A percentile compares a stretch with the other conserved stretches of the same genome.
These are phyloP conservation scores for Capsicum pubescens DNA, from an alignment of 257 asterid genomes.

Conservation along the genomic window DNA sequence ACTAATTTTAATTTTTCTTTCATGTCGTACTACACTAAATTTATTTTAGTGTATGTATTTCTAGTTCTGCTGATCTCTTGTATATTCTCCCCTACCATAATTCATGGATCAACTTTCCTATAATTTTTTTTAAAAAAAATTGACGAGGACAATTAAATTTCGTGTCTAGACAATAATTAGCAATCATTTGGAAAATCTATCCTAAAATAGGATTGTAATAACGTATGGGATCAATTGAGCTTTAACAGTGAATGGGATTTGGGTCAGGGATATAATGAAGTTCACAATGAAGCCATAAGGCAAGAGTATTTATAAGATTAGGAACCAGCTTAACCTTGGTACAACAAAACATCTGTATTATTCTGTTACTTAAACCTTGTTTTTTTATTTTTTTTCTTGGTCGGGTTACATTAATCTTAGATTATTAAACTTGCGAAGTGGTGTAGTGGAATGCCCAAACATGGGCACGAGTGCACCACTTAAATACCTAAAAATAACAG, in stretches of 20 bases:
- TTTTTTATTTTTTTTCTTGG: neutral
- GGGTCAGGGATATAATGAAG: neutral
- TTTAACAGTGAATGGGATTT: neutral
- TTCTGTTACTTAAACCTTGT: neutral
- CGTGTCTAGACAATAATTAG: neutral
- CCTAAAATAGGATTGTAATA: neutral
- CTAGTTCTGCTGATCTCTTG: neutral
- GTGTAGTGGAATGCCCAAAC: slow-evolving; percentile 15
- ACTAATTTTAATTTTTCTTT: no score
- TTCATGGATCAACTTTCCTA: neutral
- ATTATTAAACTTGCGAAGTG: neutral
- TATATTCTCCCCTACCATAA: neutral
- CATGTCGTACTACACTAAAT: no score
- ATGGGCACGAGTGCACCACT: slow-evolving; percentile 22
- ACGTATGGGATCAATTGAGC: neutral
- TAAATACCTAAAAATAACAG: neutral
- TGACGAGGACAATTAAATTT: neutral
- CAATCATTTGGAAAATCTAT: slow-evolving; percentile 21
- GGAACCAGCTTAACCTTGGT: slow-evolving; percentile 10
- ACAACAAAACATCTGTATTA: neutral
- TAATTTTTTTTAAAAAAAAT: neutral
- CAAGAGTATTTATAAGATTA: neutral
- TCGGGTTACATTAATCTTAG: neutral
- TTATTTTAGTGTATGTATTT: neutral
- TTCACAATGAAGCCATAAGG: slow-evolving; percentile 1